Evolutionary conservation across 2,329 filamentous ascomycete species (phyloP).

Genomic region (Colletotrichum euphorbiae): DNA sequence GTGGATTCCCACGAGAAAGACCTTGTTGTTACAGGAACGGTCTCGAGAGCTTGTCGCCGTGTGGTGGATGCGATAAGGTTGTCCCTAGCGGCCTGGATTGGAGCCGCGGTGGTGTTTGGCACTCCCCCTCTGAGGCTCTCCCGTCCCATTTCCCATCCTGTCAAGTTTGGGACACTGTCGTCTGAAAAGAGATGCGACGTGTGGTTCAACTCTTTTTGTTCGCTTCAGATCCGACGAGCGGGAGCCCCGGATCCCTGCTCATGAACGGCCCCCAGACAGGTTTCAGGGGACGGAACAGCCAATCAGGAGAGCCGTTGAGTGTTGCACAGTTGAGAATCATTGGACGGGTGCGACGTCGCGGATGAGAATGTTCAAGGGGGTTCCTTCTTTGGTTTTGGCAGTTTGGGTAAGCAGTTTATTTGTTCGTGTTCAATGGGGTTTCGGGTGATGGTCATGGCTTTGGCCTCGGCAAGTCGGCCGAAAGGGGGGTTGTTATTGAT

Average conservation of each 20-base stretch:
- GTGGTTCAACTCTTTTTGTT: conserved; percentile 25
- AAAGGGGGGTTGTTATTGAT: conserved; percentile 13
- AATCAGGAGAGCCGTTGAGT: background rate
- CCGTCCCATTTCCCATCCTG: background rate
- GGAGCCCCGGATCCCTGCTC: conserved; percentile 1
- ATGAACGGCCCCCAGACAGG: background rate
- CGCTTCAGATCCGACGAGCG: conserved; percentile 32
- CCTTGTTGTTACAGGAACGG: conserved; percentile 25
- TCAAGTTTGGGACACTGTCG: conserved; percentile 5
- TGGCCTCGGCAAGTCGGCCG: conserved; percentile 18
- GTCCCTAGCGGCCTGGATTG: conserved; percentile 26
- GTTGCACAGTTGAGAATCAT: conserved; percentile 27
- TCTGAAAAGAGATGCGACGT: conserved; percentile 30
- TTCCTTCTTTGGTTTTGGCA: background rate
- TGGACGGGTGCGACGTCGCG: conserved; percentile 24
- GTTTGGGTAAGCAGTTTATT: background rate
- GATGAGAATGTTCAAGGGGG: background rate
- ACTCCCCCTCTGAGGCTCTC: background rate
- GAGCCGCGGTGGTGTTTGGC: conserved; percentile 14
- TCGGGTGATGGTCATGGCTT: background rate
- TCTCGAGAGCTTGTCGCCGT: conserved; percentile 32
- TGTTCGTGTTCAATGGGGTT: background rate
- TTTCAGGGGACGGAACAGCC: conserved; percentile 26
- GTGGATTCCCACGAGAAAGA: background rate
- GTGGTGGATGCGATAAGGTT: conserved; percentile 20